Percentiles rank a stretch among this genome's conserved stretches.
Conservation (phyloP, 768 basidiomycete species). For the Plicaturopsis crispa region DNA sequence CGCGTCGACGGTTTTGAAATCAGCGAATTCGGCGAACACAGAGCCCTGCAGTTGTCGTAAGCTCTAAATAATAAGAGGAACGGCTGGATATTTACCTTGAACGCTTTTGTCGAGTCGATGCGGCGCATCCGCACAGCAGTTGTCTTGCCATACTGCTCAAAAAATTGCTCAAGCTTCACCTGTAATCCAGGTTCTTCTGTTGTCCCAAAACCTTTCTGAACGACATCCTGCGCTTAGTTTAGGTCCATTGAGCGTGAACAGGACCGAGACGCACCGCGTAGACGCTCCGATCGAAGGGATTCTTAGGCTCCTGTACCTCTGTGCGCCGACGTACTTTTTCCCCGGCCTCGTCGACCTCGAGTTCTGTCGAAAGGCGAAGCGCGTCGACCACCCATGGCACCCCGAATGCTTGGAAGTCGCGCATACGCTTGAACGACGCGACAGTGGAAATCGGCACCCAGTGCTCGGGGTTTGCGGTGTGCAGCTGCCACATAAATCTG, state of each 20-base stretch:
- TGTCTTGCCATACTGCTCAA: conserved; percentile 66
- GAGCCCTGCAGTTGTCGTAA: conserved; percentile 51
- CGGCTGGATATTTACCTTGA: conserved; percentile 57
- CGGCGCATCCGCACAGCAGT: conserved; percentile 87
- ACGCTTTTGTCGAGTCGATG: conserved; percentile 66
- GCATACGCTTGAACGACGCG: conserved; percentile 94
- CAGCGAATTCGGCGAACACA: conserved; percentile 86
- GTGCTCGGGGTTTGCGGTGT: conserved; percentile 73
- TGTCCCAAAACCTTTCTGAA: conserved; percentile 83
- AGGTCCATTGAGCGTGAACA: conserved; percentile 1
- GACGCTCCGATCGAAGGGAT: conserved; percentile 74
- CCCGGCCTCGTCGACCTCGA: conserved; percentile 71
- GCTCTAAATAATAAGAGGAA: neutral
- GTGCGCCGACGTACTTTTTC: conserved; percentile 67
- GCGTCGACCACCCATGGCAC: conserved; percentile 63
- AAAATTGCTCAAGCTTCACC: conserved; percentile 70
- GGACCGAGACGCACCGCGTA: conserved; percentile 65
- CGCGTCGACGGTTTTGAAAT: conserved; percentile 55
- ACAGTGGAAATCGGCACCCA: conserved; percentile 88
- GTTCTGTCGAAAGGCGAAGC: conserved; percentile 41
- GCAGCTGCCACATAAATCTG: conserved; percentile 94
- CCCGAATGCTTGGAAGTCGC: conserved; percentile 55
- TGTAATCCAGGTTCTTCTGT: conserved; percentile 60
- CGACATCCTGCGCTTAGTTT: conserved; percentile 1
- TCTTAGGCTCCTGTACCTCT: conserved; percentile 72